Evolutionary conservation across 2,329 filamentous ascomycete genomes (phyloP).

Genomic region (Byssoonygena ceratinophila): DNA sequence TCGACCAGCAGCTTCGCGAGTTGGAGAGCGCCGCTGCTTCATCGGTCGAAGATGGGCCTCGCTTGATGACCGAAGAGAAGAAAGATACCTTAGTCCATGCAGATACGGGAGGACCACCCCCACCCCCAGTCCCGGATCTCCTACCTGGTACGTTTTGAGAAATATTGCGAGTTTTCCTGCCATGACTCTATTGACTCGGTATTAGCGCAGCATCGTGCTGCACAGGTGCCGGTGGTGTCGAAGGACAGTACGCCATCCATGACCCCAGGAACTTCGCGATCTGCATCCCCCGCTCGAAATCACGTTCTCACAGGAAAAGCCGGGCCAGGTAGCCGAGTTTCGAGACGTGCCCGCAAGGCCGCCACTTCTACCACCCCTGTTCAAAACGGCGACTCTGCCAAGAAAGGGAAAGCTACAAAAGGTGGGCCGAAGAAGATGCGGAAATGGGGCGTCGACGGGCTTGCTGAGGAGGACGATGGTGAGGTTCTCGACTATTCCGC

Average conservation of each 20-base stretch:
- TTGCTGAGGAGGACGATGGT: constrained; percentile 72
- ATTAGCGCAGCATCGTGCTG: constrained; percentile 37
- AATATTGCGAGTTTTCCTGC: too few species aligned
- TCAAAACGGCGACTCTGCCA: constrained; percentile 69
- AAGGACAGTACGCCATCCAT: constrained; percentile 58
- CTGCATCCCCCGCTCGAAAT: constrained; percentile 57
- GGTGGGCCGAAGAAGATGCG: constrained; percentile 69
- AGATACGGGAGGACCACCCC: constrained; percentile 41
- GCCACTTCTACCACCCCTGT: constrained; percentile 39
- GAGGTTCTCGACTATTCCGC: constrained; percentile 84
- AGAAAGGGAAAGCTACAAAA: constrained; percentile 44
- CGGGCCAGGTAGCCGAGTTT: constrained; percentile 66
- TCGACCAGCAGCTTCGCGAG: constrained; percentile 82
- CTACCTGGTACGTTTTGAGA: constrained; percentile 40
- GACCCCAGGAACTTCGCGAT: constrained; percentile 67
- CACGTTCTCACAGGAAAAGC: constrained; percentile 43
- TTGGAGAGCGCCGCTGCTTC: constrained; percentile 42
- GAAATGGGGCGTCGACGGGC: constrained; percentile 83
- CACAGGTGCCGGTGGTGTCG: constrained; percentile 40
- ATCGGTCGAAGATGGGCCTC: constrained; percentile 38
- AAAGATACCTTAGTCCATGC: constrained; percentile 40
- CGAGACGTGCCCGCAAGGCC: constrained; percentile 66
- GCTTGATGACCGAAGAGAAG: constrained; percentile 29
- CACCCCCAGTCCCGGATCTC: constrained; percentile 44
- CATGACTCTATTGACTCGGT: constrained; percentile 24